Base-by-base conservation (phyloP, 305 asterid species). In the Fraxinus floribunda region DNA sequence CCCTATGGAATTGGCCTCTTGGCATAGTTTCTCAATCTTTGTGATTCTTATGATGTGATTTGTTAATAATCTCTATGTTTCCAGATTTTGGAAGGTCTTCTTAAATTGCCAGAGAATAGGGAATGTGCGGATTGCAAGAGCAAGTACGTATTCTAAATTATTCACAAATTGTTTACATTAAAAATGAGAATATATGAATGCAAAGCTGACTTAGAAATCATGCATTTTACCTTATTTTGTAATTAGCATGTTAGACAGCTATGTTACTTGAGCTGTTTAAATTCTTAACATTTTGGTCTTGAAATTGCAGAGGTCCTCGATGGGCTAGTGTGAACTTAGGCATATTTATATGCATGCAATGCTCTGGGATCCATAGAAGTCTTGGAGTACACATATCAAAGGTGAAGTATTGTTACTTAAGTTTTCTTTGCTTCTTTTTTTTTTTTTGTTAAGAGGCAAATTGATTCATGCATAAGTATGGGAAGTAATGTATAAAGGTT, bases 251-350 rank as follows among this genome's bases (percentile, higher is more conserved):
- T 44, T 73, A 72, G 38, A 55, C 46, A 38, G 73, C n/a, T 76
- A 24, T 5, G 24, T 1, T 81, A 75, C 64, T 79, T 77, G 3
- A n/a, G n/a, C 30, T 26, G 2, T 35, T 76, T 76, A 30, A 7
- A 55, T 20, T 64, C 4, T 79, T 39, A 41, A 20, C 60, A 26
- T 66, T 41, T 57, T 36, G 55, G 35, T 76, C 80, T 82, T 75
- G 76, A 49, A 84, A 83, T 44, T 84, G 82, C 91, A 97, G 99
- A 86, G 99, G 99, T 88, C 99, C 99, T 79, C 93, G 99, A 79
- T 97, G 99, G 99, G 99, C 99, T 80, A 97, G 99, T 38, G 98
- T 97, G 91, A 97, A 97, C 89, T 89, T 97, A 78, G 99, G 99
- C 82, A 93, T 97, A 88, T 97, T 97, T 86, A 88, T 95, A 88